Base-by-base conservation (phyloP, 768 basidiomycete genomes). In the Epithele typhae region DNA sequence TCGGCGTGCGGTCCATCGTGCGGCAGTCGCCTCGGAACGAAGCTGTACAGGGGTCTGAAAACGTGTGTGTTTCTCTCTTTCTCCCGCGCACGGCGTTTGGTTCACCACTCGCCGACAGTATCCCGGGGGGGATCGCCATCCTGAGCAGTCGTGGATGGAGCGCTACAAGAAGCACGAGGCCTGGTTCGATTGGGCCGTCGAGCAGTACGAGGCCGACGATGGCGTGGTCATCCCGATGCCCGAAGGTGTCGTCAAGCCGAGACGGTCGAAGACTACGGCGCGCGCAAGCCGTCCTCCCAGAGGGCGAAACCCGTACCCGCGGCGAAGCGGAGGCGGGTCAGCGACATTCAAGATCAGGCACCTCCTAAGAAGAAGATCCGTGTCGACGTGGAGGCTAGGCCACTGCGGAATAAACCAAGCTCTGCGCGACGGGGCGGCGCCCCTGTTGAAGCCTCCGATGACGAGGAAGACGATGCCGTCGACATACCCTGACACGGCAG, bases 81-180 rank as follows among this genome's bases (percentile, higher is more conserved):
- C 7, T 30, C 8, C 8, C 14, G 27, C 27, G 7, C 8, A 30
- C 27, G 27, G 7, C 27, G n/a, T n/a, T n/a, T n/a, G n/a, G n/a
- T 30, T 7, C 9, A 21, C 6, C 52, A 49, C 25, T 3, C 7
- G 47, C 41, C 6, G 80, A n/a, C n/a, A 83, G 50, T 85, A 78
- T 55, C 70, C 74, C 0, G 89, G 87, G 87, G 84, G 86, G n/a
- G 69, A 67, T 24, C 80, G 85, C 18, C 87, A 90, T 59, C 82
- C 85, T 1, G 87, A 85, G 86, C 82, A 85, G 52, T 89, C 87
- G 11, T 90, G 87, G 87, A 77, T 86, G 27, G 86, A 90, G 58
- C 74, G 87, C 22, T 90, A 90, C 68, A 87, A 87, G 68, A 89
- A 89, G 60, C 80, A 88, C 48, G 65, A 81, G 0, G 58, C 63